phyloP scores from a whole-genome alignment of 1,139 yeast genomes.

The Suhomyces terraborum region DNA sequence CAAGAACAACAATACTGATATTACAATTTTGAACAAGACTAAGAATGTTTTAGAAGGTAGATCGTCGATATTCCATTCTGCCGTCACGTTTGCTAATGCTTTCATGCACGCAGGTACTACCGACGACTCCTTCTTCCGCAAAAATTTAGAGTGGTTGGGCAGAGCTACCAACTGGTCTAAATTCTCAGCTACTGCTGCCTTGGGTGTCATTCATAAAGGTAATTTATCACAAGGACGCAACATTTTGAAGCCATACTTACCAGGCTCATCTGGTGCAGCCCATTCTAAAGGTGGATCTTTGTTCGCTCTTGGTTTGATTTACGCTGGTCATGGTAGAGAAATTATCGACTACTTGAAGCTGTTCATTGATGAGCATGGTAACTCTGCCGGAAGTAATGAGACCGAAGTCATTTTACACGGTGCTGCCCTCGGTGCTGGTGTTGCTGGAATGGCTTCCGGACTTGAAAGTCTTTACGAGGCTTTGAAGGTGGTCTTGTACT shows the following conservation, averaged over 20 bases:
- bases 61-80: slow-evolving; percentile 92
- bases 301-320: slow-evolving; percentile 89
- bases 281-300: slow-evolving; percentile 96
- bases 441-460: slow-evolving; percentile 94
- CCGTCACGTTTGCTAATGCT: slow-evolving; percentile 93
- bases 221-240: slow-evolving; percentile 88
- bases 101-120: slow-evolving; percentile 97
- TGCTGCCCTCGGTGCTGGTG: slow-evolving; percentile 93
- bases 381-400: slow-evolving; percentile 68
- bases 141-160: slow-evolving; percentile 93
- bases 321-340: slow-evolving; percentile 95
- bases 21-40: slow-evolving; percentile 77
- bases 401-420: slow-evolving; percentile 92
- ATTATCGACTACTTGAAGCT: slow-evolving; percentile 77
- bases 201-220: slow-evolving; percentile 97
- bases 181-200: slow-evolving; percentile 95
- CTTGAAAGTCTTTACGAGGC: slow-evolving; percentile 77
- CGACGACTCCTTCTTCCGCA: slow-evolving; percentile 87
- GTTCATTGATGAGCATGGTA: slow-evolving; percentile 69
- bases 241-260: slow-evolving; percentile 87
- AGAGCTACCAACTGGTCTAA: slow-evolving; percentile 98
- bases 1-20: slow-evolving; percentile 86
- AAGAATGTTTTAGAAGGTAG: slow-evolving; percentile 86
- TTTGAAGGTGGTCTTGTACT: slow-evolving; percentile 78
- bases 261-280: slow-evolving; percentile 75